A percentile compares a stretch with the other conserved stretches of the same genome.
phyloP scores from a whole-genome alignment of 1,284 basidiomycete species.

The Heterobasidion parviporum region DNA sequence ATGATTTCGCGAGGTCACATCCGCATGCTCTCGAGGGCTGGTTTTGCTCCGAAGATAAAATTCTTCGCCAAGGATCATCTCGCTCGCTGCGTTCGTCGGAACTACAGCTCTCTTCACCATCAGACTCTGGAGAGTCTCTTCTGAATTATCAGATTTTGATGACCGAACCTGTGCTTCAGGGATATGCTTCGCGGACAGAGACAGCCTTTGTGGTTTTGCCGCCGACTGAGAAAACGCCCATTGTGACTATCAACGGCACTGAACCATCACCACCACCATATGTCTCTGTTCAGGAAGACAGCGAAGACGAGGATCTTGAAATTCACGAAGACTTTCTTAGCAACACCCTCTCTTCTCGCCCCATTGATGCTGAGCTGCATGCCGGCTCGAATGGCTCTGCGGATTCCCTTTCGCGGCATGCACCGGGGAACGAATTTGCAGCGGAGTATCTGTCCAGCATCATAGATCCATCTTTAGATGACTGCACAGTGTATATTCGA shows the following conservation, averaged over 20 bases:
- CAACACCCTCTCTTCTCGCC: constrained; percentile 28
- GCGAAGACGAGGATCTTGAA: constrained; percentile 19
- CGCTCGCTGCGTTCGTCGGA: constrained; percentile 19
- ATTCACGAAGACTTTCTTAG: constrained; percentile 71
- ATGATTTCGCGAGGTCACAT: constrained; percentile 14
- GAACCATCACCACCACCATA: neutral
- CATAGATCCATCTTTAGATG: constrained; percentile 22
- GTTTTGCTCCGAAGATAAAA: constrained; percentile 28
- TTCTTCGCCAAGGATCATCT: constrained; percentile 43
- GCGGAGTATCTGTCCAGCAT: constrained; percentile 1
- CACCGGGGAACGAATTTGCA: constrained; percentile 7
- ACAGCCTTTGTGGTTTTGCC: constrained; percentile 54
- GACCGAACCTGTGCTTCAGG: constrained; percentile 68
- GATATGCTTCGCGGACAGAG: constrained; percentile 37
- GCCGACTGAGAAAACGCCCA: constrained; percentile 20
- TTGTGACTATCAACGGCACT: neutral
- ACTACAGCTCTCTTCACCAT: constrained; percentile 13
- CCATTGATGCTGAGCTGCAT: neutral
- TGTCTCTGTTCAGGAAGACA: neutral
- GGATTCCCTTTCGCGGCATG: constrained; percentile 11
- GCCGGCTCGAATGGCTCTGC: constrained; percentile 2
- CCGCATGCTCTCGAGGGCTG: constrained; percentile 27
- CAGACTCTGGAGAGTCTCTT: constrained; percentile 8
- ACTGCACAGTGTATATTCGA: constrained; percentile 46
- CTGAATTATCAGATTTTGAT: constrained; percentile 34